Conservation (phyloP, 305 asterid species). For the Fraxinus xanthoxyloides region DNA sequence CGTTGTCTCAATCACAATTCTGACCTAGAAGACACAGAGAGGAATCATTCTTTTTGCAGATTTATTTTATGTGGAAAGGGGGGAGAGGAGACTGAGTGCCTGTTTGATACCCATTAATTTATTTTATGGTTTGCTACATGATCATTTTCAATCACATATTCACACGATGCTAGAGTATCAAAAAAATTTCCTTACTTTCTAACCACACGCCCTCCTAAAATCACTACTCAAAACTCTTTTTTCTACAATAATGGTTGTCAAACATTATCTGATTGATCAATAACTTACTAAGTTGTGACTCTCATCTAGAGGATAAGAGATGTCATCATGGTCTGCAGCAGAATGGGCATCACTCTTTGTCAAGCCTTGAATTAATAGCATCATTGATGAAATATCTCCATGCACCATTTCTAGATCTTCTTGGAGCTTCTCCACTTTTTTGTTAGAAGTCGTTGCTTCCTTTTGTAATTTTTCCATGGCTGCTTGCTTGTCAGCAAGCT, state of each 20-base stretch:
- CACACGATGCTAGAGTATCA: not conserved
- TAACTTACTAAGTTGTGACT: slow-evolving; percentile 50
- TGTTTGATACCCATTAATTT: not conserved
- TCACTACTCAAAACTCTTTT: not conserved
- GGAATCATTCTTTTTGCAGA: not conserved
- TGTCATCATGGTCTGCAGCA: slow-evolving; percentile 48
- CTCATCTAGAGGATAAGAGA: slow-evolving; percentile 40
- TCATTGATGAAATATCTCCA: slow-evolving; percentile 63
- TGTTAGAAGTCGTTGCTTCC: slow-evolving; percentile 72
- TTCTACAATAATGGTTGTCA: not conserved
- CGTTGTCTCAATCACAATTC: not conserved
- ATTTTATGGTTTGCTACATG: not conserved
- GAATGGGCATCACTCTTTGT: slow-evolving; percentile 35
- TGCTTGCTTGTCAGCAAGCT: slow-evolving; percentile 96
- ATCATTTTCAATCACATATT: not conserved
- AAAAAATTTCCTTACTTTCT: not conserved
- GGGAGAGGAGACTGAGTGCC: not conserved
- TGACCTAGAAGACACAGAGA: not conserved
- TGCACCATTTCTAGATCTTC: slow-evolving; percentile 56
- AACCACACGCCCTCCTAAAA: not conserved
- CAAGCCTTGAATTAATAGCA: slow-evolving; percentile 67
- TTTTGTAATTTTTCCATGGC: slow-evolving; percentile 84
- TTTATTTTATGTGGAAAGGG: not conserved
- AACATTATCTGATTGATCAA: not conserved
- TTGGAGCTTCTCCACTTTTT: slow-evolving; percentile 72